Percentiles rank a stretch among this genome's conserved stretches.
These are phyloP conservation scores for Bipolaris oryzae DNA, from an alignment of 2,329 filamentous ascomycete genomes.

Conservation along the genomic window DNA sequence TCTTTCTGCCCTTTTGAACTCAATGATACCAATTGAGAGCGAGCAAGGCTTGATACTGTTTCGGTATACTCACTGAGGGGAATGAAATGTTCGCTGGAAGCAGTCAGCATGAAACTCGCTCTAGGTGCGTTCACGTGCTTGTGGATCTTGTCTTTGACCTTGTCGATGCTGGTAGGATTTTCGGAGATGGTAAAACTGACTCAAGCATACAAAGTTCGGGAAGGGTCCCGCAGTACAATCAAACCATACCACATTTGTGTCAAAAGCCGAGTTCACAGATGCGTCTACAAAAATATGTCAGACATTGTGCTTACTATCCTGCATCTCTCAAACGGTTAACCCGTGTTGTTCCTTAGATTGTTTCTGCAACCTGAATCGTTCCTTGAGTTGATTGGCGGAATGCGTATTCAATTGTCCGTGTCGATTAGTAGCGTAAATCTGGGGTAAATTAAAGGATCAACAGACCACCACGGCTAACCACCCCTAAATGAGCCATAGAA, in stretches of 20 bases:
- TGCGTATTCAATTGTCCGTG: not conserved
- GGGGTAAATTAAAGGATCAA: slow-evolving; percentile 21
- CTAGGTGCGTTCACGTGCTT: slow-evolving; percentile 19
- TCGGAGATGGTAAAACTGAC: slow-evolving; percentile 15
- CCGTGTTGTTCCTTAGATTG: too few species aligned
- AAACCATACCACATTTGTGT: too few species aligned
- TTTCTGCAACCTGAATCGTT: not conserved
- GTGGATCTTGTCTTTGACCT: slow-evolving; percentile 18
- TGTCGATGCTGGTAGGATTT: slow-evolving; percentile 11
- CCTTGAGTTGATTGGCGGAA: slow-evolving; percentile 21
- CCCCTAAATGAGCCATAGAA: not conserved
- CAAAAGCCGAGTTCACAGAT: not conserved
- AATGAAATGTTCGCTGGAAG: slow-evolving; percentile 19
- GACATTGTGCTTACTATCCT: too few species aligned
- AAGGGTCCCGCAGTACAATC: too few species aligned
- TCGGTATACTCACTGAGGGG: slow-evolving; percentile 11
- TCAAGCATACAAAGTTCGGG: not conserved
- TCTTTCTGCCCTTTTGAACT: slow-evolving; percentile 16
- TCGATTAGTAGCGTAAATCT: slow-evolving; percentile 14
- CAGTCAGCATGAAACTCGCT: slow-evolving; percentile 11
- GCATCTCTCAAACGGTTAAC: too few species aligned
- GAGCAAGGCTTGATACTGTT: slow-evolving; percentile 5
- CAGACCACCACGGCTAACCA: slow-evolving; percentile 2
- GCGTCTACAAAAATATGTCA: not conserved
- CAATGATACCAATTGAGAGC: slow-evolving; percentile 17